Percentiles rank a stretch among this genome's conserved stretches.
Evolutionary conservation across 2,329 filamentous ascomycete species (phyloP).

Genomic region (Ilyonectria mors-panacis): DNA sequence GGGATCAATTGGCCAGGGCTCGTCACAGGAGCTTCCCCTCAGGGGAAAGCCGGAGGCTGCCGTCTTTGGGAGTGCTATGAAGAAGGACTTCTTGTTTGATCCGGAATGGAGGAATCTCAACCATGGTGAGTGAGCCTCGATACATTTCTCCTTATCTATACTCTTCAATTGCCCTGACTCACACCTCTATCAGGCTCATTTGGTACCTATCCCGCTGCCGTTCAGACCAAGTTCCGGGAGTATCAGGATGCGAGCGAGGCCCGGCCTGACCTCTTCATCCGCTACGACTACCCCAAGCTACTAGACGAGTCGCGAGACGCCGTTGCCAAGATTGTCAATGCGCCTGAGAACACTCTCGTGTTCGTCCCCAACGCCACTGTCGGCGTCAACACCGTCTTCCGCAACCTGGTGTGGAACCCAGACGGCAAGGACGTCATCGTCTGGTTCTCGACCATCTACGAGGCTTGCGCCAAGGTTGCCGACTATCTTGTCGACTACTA

Average conservation of each 20-base stretch:
- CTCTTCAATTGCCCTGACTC: neutral
- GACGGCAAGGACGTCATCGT: slow-evolving; percentile 85
- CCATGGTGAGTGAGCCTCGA: slow-evolving; percentile 70
- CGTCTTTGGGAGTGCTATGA: slow-evolving; percentile 58
- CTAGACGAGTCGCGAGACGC: slow-evolving; percentile 79
- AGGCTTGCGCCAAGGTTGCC: slow-evolving; percentile 81
- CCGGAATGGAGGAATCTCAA: slow-evolving; percentile 81
- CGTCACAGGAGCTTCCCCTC: slow-evolving; percentile 42
- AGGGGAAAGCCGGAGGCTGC: slow-evolving; percentile 38
- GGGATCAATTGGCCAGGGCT: slow-evolving; percentile 39
- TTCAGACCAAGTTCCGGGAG: slow-evolving; percentile 72
- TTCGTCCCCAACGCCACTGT: slow-evolving; percentile 87
- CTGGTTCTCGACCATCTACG: slow-evolving; percentile 85
- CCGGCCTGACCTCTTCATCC: slow-evolving; percentile 82
- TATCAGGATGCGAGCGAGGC: slow-evolving; percentile 79
- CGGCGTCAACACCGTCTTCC: slow-evolving; percentile 84
- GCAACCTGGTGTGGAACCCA: slow-evolving; percentile 76
- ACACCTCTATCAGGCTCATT: slow-evolving; percentile 74
- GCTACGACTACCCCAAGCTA: slow-evolving; percentile 73
- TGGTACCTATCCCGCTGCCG: slow-evolving; percentile 77
- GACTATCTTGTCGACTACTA: slow-evolving; percentile 79
- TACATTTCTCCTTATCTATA: neutral
- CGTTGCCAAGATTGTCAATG: slow-evolving; percentile 77
- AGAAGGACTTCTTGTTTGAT: slow-evolving; percentile 79
- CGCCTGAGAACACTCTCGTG: slow-evolving; percentile 76